Evolutionary conservation across 1,139 yeast species (phyloP).

Genomic region (Yamadazyma mexicana): DNA sequence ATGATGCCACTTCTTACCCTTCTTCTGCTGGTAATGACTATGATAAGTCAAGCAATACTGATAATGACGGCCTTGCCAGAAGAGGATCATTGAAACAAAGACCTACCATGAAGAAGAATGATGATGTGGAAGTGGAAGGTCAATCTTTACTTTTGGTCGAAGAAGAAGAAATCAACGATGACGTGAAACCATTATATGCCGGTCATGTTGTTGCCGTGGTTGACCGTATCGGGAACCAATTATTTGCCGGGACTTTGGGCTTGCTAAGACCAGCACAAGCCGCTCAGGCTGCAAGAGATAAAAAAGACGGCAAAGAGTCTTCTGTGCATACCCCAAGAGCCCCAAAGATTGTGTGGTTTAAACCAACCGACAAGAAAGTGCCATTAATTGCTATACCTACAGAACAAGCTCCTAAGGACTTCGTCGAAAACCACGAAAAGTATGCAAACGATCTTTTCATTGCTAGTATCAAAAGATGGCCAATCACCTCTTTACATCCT

Average conservation of each 20-base stretch:
- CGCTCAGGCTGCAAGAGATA: constrained; percentile 77
- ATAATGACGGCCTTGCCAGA: constrained; percentile 52
- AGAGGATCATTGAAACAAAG: constrained; percentile 92
- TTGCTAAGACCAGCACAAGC: constrained; percentile 95
- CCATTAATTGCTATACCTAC: constrained; percentile 98
- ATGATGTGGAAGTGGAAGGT: constrained; percentile 98
- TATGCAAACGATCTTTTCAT: constrained; percentile 84
- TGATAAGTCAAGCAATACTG: constrained; percentile 14
- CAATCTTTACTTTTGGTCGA: constrained; percentile 88
- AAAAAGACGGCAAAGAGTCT: constrained; percentile 53
- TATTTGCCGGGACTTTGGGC: constrained; percentile 91
- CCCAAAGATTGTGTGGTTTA: constrained; percentile 98
- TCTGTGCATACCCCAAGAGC: constrained; percentile 52
- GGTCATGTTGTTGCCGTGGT: constrained; percentile 98
- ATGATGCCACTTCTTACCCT: constrained; percentile 62
- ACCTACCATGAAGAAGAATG: constrained; percentile 97
- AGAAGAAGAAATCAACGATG: constrained; percentile 94
- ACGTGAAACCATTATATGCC: constrained; percentile 89
- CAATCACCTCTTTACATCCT: constrained; percentile 96
- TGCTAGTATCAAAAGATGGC: constrained; percentile 98
- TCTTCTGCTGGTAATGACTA: constrained; percentile 20
- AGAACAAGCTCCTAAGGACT: constrained; percentile 95
- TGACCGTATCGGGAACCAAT: constrained; percentile 95
- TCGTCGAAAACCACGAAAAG: constrained; percentile 85
- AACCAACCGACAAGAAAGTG: constrained; percentile 96